Evolutionary conservation across 495 filamentous ascomycete genomes (phyloP).

Genomic region (Penicillium atrosanguineum): DNA sequence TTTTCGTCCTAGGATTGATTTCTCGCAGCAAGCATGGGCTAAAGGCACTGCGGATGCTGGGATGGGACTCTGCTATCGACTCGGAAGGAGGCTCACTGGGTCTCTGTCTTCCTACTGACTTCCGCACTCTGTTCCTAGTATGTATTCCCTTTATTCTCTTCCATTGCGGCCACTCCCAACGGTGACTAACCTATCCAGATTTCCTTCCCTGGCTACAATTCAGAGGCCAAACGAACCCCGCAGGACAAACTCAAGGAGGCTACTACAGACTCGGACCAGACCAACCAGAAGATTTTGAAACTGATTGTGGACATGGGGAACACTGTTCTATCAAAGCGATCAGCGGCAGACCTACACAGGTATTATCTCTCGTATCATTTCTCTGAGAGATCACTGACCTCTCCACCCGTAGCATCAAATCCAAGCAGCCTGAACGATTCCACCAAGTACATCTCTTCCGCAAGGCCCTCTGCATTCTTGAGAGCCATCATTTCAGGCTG

Average conservation of each 20-base stretch:
- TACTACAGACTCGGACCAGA: conserved; percentile 59
- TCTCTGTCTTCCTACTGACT: conserved; percentile 77
- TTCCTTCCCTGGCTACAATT: conserved; percentile 37
- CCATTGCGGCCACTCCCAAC: conserved; percentile 1
- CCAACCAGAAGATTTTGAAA: conserved; percentile 71
- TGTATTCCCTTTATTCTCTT: conserved; percentile 19
- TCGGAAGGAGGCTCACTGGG: conserved; percentile 79
- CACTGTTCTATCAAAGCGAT: conserved; percentile 77
- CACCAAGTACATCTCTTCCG: conserved; percentile 72
- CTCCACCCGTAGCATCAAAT: conserved; percentile 54
- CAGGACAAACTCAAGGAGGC: conserved; percentile 44
- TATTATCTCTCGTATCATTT: conserved; percentile 20
- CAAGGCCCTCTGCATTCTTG: conserved; percentile 80
- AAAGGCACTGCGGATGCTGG: conserved; percentile 78
- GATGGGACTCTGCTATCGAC: conserved; percentile 91
- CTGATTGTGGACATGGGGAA: conserved; percentile 86
- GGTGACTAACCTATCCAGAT: conserved; percentile 28
- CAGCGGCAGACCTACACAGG: conserved; percentile 67
- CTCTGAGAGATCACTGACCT: conserved; percentile 8
- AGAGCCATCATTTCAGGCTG: conserved; percentile 85
- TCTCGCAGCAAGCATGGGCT: conserved; percentile 90
- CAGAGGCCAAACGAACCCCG: conserved; percentile 37
- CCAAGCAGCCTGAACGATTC: conserved; percentile 67
- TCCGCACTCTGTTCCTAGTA: conserved; percentile 74
- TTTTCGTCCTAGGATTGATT: conserved; percentile 91